phyloP scores from a whole-genome alignment of 2,329 filamentous ascomycete species.

The Bimuria novae-zelandiae region DNA sequence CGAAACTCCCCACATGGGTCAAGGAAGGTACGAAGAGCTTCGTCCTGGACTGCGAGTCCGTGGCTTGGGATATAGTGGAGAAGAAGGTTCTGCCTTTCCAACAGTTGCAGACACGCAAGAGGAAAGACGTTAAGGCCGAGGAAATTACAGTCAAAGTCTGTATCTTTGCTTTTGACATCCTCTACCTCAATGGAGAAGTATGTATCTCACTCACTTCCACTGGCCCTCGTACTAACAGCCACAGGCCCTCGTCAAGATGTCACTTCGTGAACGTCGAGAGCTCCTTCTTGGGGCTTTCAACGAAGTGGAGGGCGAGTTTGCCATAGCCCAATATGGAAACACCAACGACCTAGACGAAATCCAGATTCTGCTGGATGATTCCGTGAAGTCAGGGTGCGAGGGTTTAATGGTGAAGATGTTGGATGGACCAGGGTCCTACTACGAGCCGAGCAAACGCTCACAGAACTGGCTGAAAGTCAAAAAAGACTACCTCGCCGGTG shows the following conservation, averaged over 20 bases:
- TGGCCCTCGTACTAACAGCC: constrained; percentile 21
- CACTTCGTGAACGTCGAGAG: constrained; percentile 80
- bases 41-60: constrained; percentile 97
- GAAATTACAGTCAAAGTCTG: constrained; percentile 97
- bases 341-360: constrained; percentile 92
- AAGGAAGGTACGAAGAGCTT: constrained; percentile 90
- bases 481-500: constrained; percentile 93
- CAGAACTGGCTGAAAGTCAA: constrained; percentile 99
- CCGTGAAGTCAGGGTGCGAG: constrained; percentile 93
- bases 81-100: constrained; percentile 98
- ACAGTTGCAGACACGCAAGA: constrained; percentile 96
- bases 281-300: constrained; percentile 74
- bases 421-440: constrained; percentile 87
- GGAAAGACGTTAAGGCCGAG: constrained; percentile 93
- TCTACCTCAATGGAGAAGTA: constrained; percentile 88
- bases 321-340: constrained; percentile 85
- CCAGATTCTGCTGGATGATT: constrained; percentile 88
- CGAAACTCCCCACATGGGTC: constrained; percentile 86
- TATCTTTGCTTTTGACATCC: constrained; percentile 92
- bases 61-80: constrained; percentile 92
- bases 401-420: constrained; percentile 99
- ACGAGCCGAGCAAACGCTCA: constrained; percentile 93
- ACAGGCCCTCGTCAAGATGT: constrained; percentile 78
- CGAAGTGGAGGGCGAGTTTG: constrained; percentile 85
- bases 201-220: constrained; percentile 13